phyloP scores from a whole-genome alignment of 2,329 filamentous ascomycete genomes.

The Hypoxylon rubiginosum region DNA sequence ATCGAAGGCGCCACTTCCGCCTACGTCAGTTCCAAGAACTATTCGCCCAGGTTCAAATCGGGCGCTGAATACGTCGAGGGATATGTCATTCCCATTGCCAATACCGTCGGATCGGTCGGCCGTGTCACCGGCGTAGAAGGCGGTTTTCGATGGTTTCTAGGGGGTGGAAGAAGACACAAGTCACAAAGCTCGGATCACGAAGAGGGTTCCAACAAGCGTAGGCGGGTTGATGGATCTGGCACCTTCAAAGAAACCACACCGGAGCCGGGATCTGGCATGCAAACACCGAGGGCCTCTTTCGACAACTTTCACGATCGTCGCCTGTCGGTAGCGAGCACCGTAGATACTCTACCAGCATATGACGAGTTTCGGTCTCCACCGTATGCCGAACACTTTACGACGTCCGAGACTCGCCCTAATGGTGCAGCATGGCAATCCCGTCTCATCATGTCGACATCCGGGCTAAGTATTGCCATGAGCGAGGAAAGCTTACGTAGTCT shows the following conservation, averaged over 20 bases:
- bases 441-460: slow-evolving; percentile 90
- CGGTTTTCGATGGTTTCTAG: slow-evolving; percentile 86
- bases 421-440: slow-evolving; percentile 78
- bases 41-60: slow-evolving; percentile 89
- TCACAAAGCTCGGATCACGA: slow-evolving; percentile 63
- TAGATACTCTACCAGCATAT: slow-evolving; percentile 86
- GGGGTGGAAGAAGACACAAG: slow-evolving; percentile 67
- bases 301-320: slow-evolving; percentile 61
- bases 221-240: slow-evolving; percentile 63
- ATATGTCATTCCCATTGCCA: slow-evolving; percentile 87
- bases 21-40: slow-evolving; percentile 90
- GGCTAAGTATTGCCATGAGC: slow-evolving; percentile 90
- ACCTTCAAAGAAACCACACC: slow-evolving; percentile 51
- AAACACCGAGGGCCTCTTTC: slow-evolving; percentile 53
- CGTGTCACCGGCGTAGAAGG: slow-evolving; percentile 89
- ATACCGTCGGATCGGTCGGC: slow-evolving; percentile 86
- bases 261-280: slow-evolving; percentile 47
- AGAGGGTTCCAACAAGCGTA: slow-evolving; percentile 67
- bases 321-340: slow-evolving; percentile 74
- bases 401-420: slow-evolving; percentile 49
- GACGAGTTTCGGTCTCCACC: slow-evolving; percentile 82
- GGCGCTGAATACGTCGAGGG: slow-evolving; percentile 92
- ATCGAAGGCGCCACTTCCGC: slow-evolving; percentile 87
- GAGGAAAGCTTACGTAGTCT: slow-evolving; percentile 87
- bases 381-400: slow-evolving; percentile 72